Evolutionary conservation across 192 early-diverging fungal genomes (phyloP), one percentile per base, ranked within the genome.

Genomic region (Paraglomus brasilianum): DNA sequence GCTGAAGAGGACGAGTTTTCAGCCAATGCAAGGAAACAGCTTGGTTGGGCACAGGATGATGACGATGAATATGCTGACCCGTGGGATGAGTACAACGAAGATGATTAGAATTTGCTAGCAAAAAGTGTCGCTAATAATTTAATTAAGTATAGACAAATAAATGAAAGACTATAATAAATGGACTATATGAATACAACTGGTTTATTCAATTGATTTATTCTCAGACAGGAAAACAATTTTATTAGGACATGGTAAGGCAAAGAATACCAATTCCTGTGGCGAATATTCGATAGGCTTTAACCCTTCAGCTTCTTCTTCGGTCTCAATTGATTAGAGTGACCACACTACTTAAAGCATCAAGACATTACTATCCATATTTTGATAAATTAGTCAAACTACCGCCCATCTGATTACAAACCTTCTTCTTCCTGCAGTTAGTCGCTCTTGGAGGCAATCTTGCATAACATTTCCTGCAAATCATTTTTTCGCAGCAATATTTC

Each of bases 401-500:
- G n/a, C n/a, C n/a, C n/a, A n/a, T n/a, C n/a, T n/a, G n/a, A n/a
- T n/a, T n/a, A n/a, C n/a, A 62, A 46, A 69, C 67, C 67, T 98
- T 98, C 90, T 93, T 96, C 95, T 99, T 99, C 76, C 97, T 89
- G 89, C 97, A 99, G 92, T 99, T 99, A 83, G 95, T 98, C 73
- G 97, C 97, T 83, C 96, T 92, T 67, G 93, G 93, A 61, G 97
- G 97, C 72, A 99, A 91, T 80, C 96, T 93, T 75, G 97, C 97
- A 85, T 99, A 99, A 88, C 97, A 95, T 87, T 99, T 99, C 84
- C 97, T 92, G 92, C 97, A 99, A 76, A 99, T 93, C 93, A 93
- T 94, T 94, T 98, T 99, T 58, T 99, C 97, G 87, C 97, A 99
- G 93, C 96, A 96, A 91, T 92, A 99, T 87, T 96, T 98, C 83